A percentile compares a stretch with the other conserved stretches of the same genome.
Evolutionary conservation across 176 grass and related monocot genomes (phyloP).

Genomic region (Puya raimondii): DNA sequence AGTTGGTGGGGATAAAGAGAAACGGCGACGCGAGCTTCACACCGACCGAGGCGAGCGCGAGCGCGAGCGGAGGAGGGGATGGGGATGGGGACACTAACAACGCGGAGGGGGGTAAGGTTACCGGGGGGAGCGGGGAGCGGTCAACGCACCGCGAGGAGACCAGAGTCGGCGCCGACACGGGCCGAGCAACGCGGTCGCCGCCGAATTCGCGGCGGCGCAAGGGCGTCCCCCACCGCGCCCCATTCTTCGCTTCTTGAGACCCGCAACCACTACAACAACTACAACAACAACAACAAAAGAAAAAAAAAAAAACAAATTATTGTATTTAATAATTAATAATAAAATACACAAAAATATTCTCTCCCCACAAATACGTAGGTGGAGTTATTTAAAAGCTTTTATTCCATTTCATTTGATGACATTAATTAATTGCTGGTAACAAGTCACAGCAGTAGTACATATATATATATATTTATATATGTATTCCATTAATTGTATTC

Average conservation of each 20-base stretch:
- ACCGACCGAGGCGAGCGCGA: background rate
- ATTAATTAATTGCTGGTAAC: no score
- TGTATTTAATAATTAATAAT: background rate
- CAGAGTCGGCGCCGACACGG: background rate
- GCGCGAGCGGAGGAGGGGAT: background rate
- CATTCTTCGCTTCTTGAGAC: constrained; percentile 57
- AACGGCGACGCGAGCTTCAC: constrained; percentile 24
- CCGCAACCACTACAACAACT: background rate
- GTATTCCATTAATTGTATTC: no score
- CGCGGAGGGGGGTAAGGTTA: constrained; percentile 1
- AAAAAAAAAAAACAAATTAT: background rate
- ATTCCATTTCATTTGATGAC: no score
- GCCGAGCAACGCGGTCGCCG: background rate
- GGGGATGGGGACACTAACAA: background rate
- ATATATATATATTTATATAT: no score
- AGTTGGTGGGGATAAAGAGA: constrained; percentile 55
- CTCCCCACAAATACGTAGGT: no score
- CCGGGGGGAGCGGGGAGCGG: background rate
- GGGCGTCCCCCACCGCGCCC: constrained; percentile 63
- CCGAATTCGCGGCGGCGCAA: constrained; percentile 47
- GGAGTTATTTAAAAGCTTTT: no score
- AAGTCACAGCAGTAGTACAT: no score
- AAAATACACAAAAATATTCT: no score
- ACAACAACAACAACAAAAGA: background rate
- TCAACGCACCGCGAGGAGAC: background rate